Percentiles rank a stretch among this genome's conserved stretches.
phyloP scores from a whole-genome alignment of 169 alveolate species.

The Eimeria sp. region DNA sequence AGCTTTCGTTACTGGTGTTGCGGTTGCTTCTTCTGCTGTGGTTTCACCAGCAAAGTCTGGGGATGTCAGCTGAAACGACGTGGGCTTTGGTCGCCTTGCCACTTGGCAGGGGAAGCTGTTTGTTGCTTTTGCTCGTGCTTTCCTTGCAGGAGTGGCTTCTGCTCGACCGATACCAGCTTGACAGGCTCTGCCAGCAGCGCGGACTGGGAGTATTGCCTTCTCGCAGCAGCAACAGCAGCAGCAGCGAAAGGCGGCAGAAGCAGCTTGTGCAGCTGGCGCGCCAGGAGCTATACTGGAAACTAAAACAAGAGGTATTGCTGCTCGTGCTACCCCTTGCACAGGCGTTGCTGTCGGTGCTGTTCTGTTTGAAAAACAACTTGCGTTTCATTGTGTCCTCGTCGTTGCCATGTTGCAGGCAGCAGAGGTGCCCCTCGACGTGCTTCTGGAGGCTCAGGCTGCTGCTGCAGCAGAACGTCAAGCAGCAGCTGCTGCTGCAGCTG shows the following conservation, averaged over 20 bases:
- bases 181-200: constrained; percentile 81
- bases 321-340: background rate
- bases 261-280: constrained; percentile 70
- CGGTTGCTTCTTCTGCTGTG: background rate
- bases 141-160: constrained; percentile 57
- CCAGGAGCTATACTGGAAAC: constrained; percentile 67
- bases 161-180: constrained; percentile 75
- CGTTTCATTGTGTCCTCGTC: background rate
- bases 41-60: background rate
- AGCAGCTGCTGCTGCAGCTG: constrained; percentile 64
- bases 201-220: constrained; percentile 72
- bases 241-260: constrained; percentile 73
- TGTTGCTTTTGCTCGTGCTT: constrained; percentile 9
- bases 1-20: background rate
- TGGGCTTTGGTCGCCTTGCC: background rate
- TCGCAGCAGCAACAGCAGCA: constrained; percentile 70
- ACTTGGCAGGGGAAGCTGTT: background rate
- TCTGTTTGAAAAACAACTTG: background rate
- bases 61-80: background rate
- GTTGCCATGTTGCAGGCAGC: constrained; percentile 60
- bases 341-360: background rate
- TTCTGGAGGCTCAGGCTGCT: constrained; percentile 74
- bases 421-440: constrained; percentile 68
- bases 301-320: constrained; percentile 62
- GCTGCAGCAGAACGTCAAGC: constrained; percentile 78